Percentiles rank a stretch among this genome's conserved stretches.
These are phyloP conservation scores for Citropsis articulata DNA, from an alignment of 345 rosid genomes.

Conservation along the genomic window DNA sequence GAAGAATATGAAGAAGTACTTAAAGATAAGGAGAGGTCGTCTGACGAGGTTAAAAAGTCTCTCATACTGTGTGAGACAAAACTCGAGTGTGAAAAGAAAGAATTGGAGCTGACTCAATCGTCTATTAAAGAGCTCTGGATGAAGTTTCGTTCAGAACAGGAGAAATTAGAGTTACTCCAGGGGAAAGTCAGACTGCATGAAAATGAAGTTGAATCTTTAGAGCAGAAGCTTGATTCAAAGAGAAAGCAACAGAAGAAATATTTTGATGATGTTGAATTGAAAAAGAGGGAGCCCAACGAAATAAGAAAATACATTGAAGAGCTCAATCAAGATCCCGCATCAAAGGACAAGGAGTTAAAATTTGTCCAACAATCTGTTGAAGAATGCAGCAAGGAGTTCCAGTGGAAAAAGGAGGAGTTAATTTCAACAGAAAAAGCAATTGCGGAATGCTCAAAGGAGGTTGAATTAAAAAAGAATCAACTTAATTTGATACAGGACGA, in stretches of 20 bases:
- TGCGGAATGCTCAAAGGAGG: slow-evolving; percentile 7
- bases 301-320: background rate
- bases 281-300: slow-evolving; percentile 1
- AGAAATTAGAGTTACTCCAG: slow-evolving; percentile 10
- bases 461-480: slow-evolving; percentile 25
- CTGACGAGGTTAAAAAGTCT: slow-evolving; percentile 9
- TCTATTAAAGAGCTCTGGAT: slow-evolving; percentile 14
- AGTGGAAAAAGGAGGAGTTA: slow-evolving; percentile 18
- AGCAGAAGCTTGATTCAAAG: slow-evolving; percentile 20
- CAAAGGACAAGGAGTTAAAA: slow-evolving; percentile 7
- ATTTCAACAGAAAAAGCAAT: slow-evolving; percentile 19
- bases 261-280: slow-evolving; percentile 15
- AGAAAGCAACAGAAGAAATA: background rate
- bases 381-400: slow-evolving; percentile 15
- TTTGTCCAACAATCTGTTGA: slow-evolving; percentile 19
- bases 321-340: background rate
- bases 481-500: slow-evolving; percentile 5
- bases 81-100: background rate
- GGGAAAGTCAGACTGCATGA: background rate
- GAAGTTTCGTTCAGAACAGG: slow-evolving; percentile 16
- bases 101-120: slow-evolving; percentile 7
- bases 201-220: slow-evolving; percentile 16
- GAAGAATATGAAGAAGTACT: slow-evolving; percentile 12
- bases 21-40: slow-evolving; percentile 3
- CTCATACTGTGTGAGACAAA: slow-evolving; percentile 2